Conservation (phyloP, 768 basidiomycete species). For the Piloderma croceum region DNA sequence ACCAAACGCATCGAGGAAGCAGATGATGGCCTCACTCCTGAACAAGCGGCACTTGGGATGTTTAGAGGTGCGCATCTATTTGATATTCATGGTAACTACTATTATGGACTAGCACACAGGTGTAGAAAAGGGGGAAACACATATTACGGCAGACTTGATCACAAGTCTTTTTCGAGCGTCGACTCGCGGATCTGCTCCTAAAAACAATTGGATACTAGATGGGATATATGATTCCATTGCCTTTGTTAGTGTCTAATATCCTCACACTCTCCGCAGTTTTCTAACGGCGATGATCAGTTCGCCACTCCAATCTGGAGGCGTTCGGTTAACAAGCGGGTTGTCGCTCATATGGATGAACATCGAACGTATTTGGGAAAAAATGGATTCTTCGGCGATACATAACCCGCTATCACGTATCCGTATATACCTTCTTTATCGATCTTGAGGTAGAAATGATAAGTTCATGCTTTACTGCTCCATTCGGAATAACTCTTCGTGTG, state of each 20-base stretch:
- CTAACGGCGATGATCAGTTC: conserved; percentile 29
- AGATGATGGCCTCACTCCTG: conserved; percentile 60
- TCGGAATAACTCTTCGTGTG: too few species aligned
- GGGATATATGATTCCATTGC: conserved; percentile 39
- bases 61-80: conserved; percentile 44
- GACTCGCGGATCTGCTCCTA: conserved; percentile 58
- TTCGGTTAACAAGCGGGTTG: conserved; percentile 42
- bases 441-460: too few species aligned
- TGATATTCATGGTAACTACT: not conserved
- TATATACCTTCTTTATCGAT: too few species aligned
- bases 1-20: conserved; percentile 70
- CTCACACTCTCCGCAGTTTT: conserved; percentile 2
- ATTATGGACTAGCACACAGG: conserved; percentile 33
- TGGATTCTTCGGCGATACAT: conserved; percentile 47
- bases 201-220: conserved; percentile 58
- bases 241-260: conserved; percentile 37
- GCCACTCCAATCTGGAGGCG: conserved; percentile 48
- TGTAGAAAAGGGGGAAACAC: conserved; percentile 60
- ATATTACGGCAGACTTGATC: conserved; percentile 71
- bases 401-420: too few species aligned
- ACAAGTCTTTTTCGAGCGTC: conserved; percentile 63
- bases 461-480: too few species aligned
- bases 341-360: conserved; percentile 43
- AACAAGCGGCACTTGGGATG: conserved; percentile 54
- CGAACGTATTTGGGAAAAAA: conserved; percentile 35